A percentile compares a stretch with the other conserved stretches of the same genome.
These are phyloP conservation scores for Huntiella abstrusa DNA, from an alignment of 2,329 filamentous ascomycete species.

Conservation along the genomic window DNA sequence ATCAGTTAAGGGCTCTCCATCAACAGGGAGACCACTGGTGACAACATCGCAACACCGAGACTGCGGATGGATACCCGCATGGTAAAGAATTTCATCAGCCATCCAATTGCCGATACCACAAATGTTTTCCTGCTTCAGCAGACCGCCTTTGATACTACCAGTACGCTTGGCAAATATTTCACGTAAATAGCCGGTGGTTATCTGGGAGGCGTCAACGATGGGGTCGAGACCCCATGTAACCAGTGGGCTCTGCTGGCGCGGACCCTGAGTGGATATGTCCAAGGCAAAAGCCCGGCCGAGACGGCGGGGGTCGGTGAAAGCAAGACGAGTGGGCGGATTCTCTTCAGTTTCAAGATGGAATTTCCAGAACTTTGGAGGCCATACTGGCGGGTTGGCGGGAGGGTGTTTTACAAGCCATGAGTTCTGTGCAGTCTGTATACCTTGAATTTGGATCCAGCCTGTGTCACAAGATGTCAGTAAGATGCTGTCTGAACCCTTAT, in stretches of 20 bases:
- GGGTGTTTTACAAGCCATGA: conserved; percentile 61
- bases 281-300: conserved; percentile 67
- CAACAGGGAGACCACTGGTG: conserved; percentile 19
- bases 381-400: conserved; percentile 35
- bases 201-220: conserved; percentile 45
- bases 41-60: conserved; percentile 80
- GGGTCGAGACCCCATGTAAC: conserved; percentile 91
- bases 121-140: conserved; percentile 75
- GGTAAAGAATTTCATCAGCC: conserved; percentile 80
- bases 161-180: conserved; percentile 53
- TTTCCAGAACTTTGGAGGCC: conserved; percentile 85
- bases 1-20: not conserved
- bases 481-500: not conserved
- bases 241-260: conserved; percentile 58
- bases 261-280: conserved; percentile 57
- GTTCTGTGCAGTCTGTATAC: conserved; percentile 51
- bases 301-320: conserved; percentile 69
- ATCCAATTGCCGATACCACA: conserved; percentile 97
- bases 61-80: conserved; percentile 77
- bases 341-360: conserved; percentile 53
- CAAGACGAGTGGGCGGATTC: conserved; percentile 36
- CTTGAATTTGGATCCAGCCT: conserved; percentile 77
- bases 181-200: conserved; percentile 61
- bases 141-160: conserved; percentile 73
- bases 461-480: not conserved